Evolutionary conservation across 2,329 filamentous ascomycete species (phyloP).

Genomic region (Fusarium sp.): DNA sequence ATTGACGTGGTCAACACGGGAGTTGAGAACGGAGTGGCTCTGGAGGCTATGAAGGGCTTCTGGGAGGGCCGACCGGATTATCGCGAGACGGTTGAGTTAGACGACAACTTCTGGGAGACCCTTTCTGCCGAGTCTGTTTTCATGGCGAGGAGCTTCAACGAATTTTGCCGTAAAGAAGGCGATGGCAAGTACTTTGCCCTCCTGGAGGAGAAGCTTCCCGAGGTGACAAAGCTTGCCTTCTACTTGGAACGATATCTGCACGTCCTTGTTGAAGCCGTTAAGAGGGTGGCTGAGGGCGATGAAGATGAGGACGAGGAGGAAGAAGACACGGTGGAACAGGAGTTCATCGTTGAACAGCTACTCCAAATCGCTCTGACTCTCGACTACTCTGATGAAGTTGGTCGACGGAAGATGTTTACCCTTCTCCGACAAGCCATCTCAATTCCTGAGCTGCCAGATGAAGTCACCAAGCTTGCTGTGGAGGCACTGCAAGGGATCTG

Average conservation of each 20-base stretch:
- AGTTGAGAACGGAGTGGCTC: slow-evolving; percentile 87
- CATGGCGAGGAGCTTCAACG: slow-evolving; percentile 91
- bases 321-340: slow-evolving; percentile 87
- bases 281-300: slow-evolving; percentile 65
- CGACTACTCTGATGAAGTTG: slow-evolving; percentile 98
- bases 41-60: slow-evolving; percentile 95
- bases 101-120: slow-evolving; percentile 83
- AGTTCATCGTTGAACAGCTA: slow-evolving; percentile 96
- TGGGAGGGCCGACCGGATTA: slow-evolving; percentile 94
- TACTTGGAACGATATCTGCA: slow-evolving; percentile 85
- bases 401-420: slow-evolving; percentile 94
- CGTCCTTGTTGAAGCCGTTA: slow-evolving; percentile 73
- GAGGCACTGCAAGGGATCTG: slow-evolving; percentile 87
- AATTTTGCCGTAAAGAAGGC: slow-evolving; percentile 83
- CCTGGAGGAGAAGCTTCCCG: slow-evolving; percentile 92
- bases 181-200: slow-evolving; percentile 80
- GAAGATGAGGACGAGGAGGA: slow-evolving; percentile 71
- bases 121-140: slow-evolving; percentile 89
- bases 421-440: slow-evolving; percentile 88
- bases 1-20: slow-evolving; percentile 94
- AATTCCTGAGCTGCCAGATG: slow-evolving; percentile 88
- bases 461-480: slow-evolving; percentile 88
- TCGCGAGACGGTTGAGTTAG: slow-evolving; percentile 76
- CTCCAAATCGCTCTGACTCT: slow-evolving; percentile 91
- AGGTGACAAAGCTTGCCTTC: slow-evolving; percentile 91